Evolutionary conservation across 1,139 yeast species (phyloP), one percentile per base, ranked within the genome.

Genomic region (Pichia terricola): DNA sequence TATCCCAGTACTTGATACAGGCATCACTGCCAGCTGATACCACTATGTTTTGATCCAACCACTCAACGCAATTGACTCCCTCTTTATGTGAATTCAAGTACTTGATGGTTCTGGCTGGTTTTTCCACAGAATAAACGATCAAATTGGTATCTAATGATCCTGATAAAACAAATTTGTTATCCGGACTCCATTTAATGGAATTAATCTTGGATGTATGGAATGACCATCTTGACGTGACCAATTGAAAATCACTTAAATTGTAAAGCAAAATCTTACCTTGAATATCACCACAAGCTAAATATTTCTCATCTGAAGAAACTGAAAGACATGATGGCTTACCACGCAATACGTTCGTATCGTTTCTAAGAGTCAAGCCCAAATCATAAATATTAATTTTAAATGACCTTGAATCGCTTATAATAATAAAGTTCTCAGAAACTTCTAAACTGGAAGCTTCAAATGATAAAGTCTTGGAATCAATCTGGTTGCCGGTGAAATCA

Each of bases 171-270:
- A 72, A 79, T 53, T 81, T 77, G 45, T 87, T 83, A 53, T 83
- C 88, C 3, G 68, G 63, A 39, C 81, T 74, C 97, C 97, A 91
- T 33, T 77, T 65, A 40, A 94, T 83, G 35, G 81, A 77, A 45
- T 77, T 79, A 48, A 91, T 82, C 47, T 75, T 79, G 45, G 95
- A 81, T 3, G 89, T 83, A 61, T 94, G 96, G 78, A 85, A 89
- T 0, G 95, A 82, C 99, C 99, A 91, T 59, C 97, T 77, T 0
- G 94, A 78, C 1, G 97, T 88, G 39, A 83, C 76, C 6, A 85
- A 69, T 6, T 73, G 57, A 37, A 71, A 75, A 40, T 78, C 79
- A 1, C 65, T 62, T 22, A 76, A 61, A 49, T 78, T 73, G 63
- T 79, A 87, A 31, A 87, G 69, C 11, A 81, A 66, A 53, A 87